phyloP scores from a whole-genome alignment of 805 yeast species.

The Metschnikowia hibisci region DNA sequence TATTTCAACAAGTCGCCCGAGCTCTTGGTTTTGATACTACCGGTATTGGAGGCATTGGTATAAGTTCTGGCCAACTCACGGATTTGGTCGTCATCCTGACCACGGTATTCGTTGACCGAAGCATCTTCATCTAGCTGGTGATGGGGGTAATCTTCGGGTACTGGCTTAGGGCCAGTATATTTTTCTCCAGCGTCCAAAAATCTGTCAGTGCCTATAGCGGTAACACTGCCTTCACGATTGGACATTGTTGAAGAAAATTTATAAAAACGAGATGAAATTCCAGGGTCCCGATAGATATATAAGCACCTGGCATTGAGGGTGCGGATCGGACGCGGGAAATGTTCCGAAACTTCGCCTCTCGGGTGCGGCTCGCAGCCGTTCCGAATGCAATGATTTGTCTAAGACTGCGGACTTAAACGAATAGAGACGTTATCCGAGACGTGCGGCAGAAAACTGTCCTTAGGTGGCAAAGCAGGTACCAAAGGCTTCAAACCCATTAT shows the following conservation, averaged over 20 bases:
- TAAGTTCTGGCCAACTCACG: conserved; percentile 43
- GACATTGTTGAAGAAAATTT: conserved; percentile 3
- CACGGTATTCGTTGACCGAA: conserved; percentile 25
- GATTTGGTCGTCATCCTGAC: conserved; percentile 37
- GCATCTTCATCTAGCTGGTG: conserved; percentile 5
- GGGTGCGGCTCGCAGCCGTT: not conserved
- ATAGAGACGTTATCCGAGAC: not conserved
- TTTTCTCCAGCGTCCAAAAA: conserved; percentile 9
- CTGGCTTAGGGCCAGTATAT: conserved; percentile 10
- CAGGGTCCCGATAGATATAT: not conserved
- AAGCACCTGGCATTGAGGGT: not conserved
- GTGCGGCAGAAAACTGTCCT: not conserved
- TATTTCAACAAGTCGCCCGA: conserved; percentile 31
- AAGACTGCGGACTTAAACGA: not conserved
- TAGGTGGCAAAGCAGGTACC: no score
- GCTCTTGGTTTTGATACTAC: conserved; percentile 13
- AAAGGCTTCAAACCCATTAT: no score
- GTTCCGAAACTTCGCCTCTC: conserved; percentile 1
- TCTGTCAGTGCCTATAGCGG: conserved; percentile 9
- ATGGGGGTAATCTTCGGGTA: conserved; percentile 2
- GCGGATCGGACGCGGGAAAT: conserved; percentile 2
- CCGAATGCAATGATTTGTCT: not conserved
- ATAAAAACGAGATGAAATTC: not conserved
- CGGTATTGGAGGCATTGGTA: conserved; percentile 19
- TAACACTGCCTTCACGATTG: conserved; percentile 10